Conservation (phyloP, 2,329 filamentous ascomycete species). For the Talaromyces rugulosus region DNA sequence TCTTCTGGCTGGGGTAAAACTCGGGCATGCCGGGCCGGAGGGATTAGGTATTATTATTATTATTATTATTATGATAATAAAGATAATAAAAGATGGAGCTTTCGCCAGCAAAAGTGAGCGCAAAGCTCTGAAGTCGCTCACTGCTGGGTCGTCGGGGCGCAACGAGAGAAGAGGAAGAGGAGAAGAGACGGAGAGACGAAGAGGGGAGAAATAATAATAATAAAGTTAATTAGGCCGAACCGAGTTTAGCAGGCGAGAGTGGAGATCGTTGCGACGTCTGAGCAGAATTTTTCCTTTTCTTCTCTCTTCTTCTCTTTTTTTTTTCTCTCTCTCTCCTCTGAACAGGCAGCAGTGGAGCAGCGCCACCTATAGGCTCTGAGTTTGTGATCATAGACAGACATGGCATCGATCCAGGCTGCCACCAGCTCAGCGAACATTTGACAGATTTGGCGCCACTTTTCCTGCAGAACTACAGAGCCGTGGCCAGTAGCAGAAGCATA, state of each 20-base stretch:
- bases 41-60: conserved; percentile 16
- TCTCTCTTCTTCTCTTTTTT: neutral
- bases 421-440: neutral
- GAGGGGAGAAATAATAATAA: neutral
- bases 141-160: conserved; percentile 14
- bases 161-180: conserved; percentile 2
- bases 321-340: neutral
- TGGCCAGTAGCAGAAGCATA: neutral
- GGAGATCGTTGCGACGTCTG: neutral
- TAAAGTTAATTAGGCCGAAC: neutral
- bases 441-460: neutral
- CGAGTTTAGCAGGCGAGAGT: neutral
- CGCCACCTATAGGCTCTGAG: no score
- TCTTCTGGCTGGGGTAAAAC: conserved; percentile 1
- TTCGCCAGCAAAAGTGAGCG: conserved; percentile 44
- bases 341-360: neutral
- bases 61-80: conserved; percentile 19
- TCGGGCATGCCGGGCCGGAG: neutral
- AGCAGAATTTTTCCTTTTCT: neutral
- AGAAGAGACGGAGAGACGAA: neutral
- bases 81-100: conserved; percentile 39
- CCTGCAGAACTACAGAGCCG: neutral
- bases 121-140: conserved; percentile 58
- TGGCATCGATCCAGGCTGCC: neutral
- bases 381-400: neutral